A percentile compares a stretch with the other conserved stretches of the same genome.
phyloP scores from a whole-genome alignment of 2,329 filamentous ascomycete species.

The Sordariomycetes sp. region DNA sequence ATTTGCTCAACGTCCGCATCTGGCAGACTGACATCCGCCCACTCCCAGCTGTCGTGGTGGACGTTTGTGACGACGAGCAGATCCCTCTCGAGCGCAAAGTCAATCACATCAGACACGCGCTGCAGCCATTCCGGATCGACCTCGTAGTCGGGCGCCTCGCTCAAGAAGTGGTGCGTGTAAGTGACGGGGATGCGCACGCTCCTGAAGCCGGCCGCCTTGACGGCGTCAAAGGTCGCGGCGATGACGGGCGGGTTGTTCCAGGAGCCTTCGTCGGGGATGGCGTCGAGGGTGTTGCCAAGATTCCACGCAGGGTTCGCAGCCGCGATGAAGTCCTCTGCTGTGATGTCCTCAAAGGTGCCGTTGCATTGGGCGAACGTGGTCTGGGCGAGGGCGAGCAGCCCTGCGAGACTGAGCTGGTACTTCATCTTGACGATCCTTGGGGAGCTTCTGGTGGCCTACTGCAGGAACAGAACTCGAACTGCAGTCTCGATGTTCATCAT shows the following conservation, averaged over 20 bases:
- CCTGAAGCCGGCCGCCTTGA: constrained; percentile 46
- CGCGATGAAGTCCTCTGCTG: constrained; percentile 33
- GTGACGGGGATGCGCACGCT: constrained; percentile 49
- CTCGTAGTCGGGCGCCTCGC: constrained; percentile 39
- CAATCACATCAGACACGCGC: constrained; percentile 47
- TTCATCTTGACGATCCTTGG: background rate
- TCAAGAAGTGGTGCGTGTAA: constrained; percentile 46
- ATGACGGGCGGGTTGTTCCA: constrained; percentile 49
- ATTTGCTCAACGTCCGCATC: constrained; percentile 40
- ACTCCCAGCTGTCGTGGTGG: constrained; percentile 51
- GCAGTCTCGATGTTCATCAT: background rate
- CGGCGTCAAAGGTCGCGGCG: constrained; percentile 37
- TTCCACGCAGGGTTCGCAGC: constrained; percentile 50
- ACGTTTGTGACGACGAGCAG: constrained; percentile 48
- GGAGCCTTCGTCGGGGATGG: constrained; percentile 42
- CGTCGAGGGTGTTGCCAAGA: constrained; percentile 50
- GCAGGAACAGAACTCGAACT: background rate
- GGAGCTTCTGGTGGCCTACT: background rate
- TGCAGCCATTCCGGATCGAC: constrained; percentile 46
- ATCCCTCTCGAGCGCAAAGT: constrained; percentile 40
- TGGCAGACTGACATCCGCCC: constrained; percentile 40
- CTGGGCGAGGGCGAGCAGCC: background rate
- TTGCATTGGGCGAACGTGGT: constrained; percentile 1
- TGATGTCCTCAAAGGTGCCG: constrained; percentile 16
- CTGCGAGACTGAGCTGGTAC: background rate